A percentile compares a stretch with the other conserved stretches of the same genome.
These are phyloP conservation scores for Suhomyces bribrorum DNA, from an alignment of 1,139 yeast species.

Conservation along the genomic window DNA sequence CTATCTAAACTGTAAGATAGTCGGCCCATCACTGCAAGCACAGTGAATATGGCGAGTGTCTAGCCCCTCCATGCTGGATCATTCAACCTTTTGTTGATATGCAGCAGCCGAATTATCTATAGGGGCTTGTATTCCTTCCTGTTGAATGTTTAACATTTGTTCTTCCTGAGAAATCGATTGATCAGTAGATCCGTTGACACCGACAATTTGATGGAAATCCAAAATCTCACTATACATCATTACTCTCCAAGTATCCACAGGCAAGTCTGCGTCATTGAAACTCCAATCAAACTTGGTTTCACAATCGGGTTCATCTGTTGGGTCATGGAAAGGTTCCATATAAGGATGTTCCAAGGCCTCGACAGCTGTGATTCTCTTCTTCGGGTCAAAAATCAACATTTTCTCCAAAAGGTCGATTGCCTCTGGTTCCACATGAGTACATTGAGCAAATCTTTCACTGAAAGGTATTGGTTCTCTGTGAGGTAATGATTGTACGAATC, in stretches of 20 bases:
- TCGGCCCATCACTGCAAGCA: too few relatives aligned
- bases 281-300: slow-evolving; percentile 96
- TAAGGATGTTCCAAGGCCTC: slow-evolving; percentile 90
- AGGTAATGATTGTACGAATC: slow-evolving; percentile 92
- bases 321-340: slow-evolving; percentile 97
- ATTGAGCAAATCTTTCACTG: slow-evolving; percentile 66
- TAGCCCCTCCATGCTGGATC: too few relatives aligned
- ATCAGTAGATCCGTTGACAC: slow-evolving; percentile 18
- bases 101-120: slow-evolving; percentile 8
- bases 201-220: slow-evolving; percentile 85
- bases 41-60: too few relatives aligned
- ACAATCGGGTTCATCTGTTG: slow-evolving; percentile 95
- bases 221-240: slow-evolving; percentile 98
- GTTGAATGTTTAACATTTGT: slow-evolving; percentile 33
- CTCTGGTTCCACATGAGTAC: slow-evolving; percentile 81
- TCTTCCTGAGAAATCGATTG: slow-evolving; percentile 22
- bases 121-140: slow-evolving; percentile 34
- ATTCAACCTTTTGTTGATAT: slow-evolving; percentile 25
- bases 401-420: slow-evolving; percentile 86
- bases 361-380: slow-evolving; percentile 88
- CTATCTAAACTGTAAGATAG: too few relatives aligned
- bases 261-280: slow-evolving; percentile 95
- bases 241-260: slow-evolving; percentile 97
- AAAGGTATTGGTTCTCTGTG: slow-evolving; percentile 90
- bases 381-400: slow-evolving; percentile 94